Percentiles rank a stretch among this genome's conserved stretches.
Conservation (phyloP, 2,329 filamentous ascomycete genomes). For the Aspergillus aculeatus region DNA sequence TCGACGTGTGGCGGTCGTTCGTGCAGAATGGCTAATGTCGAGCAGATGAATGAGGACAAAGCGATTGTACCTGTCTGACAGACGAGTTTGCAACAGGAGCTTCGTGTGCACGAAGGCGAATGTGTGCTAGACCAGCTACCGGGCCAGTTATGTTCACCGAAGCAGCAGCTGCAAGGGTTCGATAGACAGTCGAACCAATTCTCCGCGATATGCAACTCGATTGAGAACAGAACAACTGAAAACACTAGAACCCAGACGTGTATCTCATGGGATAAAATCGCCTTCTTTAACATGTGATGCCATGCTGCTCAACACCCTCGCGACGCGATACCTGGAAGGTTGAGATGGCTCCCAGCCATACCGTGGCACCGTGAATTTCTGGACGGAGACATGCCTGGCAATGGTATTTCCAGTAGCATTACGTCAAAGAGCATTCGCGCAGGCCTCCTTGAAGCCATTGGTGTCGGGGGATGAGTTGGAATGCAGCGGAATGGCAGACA, state of each 20-base stretch:
- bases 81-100: background rate
- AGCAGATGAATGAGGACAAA: background rate
- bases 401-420: background rate
- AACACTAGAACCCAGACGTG: no score
- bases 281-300: background rate
- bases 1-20: background rate
- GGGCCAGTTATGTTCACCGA: background rate
- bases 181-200: background rate
- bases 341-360: constrained; percentile 12
- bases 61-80: background rate
- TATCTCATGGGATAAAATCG: background rate
- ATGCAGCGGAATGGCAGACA: constrained; percentile 2
- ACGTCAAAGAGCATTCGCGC: constrained; percentile 11
- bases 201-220: background rate
- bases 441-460: background rate
- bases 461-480: constrained; percentile 6
- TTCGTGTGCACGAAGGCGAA: background rate
- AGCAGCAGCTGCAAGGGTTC: background rate
- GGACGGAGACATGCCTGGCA: constrained; percentile 10
- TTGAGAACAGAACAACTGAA: background rate
- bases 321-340: background rate
- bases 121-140: background rate
- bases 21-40: background rate
- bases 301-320: background rate
- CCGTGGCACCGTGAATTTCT: constrained; percentile 3